phyloP scores from a whole-genome alignment of 2,329 filamentous ascomycete species.

The Talaromyces sp. region DNA sequence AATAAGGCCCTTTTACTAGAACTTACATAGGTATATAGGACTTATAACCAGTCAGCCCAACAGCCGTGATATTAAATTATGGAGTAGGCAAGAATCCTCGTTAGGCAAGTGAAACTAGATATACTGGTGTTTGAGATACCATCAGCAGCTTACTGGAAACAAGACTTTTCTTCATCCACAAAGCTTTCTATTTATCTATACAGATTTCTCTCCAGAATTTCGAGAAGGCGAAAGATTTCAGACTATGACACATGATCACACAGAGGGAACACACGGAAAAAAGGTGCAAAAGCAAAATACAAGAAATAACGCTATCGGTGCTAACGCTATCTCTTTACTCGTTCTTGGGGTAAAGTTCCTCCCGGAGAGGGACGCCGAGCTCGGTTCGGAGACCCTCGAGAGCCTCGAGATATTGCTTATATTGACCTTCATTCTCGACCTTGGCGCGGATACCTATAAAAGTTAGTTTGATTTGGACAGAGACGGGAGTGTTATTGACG shows the following conservation, averaged over 20 bases:
- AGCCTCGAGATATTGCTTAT: slow-evolving; percentile 90
- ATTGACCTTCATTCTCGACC: slow-evolving; percentile 97
- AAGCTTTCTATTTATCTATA: slow-evolving; percentile 21
- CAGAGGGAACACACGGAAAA: not conserved
- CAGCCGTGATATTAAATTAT: no score
- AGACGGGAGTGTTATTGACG: slow-evolving; percentile 29
- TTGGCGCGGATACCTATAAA: slow-evolving; percentile 89
- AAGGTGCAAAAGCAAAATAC: slow-evolving; percentile 24
- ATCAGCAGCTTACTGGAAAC: not conserved
- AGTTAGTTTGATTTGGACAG: slow-evolving; percentile 5
- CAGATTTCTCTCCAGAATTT: slow-evolving; percentile 17
- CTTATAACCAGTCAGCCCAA: not conserved
- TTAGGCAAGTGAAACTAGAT: not conserved
- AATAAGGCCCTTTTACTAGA: not conserved
- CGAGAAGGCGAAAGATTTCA: slow-evolving; percentile 14
- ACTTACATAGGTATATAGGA: not conserved
- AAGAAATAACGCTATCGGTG: not conserved
- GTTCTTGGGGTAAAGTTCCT: slow-evolving; percentile 77
- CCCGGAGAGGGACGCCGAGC: slow-evolving; percentile 85
- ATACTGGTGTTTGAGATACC: not conserved
- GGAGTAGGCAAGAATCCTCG: no score
- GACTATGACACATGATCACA: slow-evolving; percentile 13
- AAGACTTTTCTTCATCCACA: slow-evolving; percentile 14
- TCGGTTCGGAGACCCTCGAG: slow-evolving; percentile 91
- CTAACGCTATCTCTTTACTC: slow-evolving; percentile 29